A percentile compares a stretch with the other conserved stretches of the same genome.
Evolutionary conservation across 2,329 filamentous ascomycete species (phyloP).

Genomic region (Nectriaceae sp.): DNA sequence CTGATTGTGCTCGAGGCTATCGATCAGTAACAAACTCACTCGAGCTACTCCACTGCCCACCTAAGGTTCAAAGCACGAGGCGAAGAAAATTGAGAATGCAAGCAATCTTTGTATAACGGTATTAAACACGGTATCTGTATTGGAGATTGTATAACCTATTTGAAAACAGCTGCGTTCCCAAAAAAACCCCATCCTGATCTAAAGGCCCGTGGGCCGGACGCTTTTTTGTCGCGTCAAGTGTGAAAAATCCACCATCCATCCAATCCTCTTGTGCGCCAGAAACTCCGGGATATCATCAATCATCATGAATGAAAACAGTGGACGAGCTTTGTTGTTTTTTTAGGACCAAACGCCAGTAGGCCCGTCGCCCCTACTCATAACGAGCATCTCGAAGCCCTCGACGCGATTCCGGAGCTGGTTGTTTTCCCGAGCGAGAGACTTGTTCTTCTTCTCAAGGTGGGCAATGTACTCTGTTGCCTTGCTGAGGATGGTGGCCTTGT

Average conservation of each 20-base stretch:
- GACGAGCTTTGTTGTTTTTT: neutral
- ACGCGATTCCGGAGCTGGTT: conserved; percentile 33
- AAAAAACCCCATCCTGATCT: conserved; percentile 11
- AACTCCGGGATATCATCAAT: conserved; percentile 30
- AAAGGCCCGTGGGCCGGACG: conserved; percentile 16
- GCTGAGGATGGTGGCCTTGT: conserved; percentile 77
- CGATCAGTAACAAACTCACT: neutral
- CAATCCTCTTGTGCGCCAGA: conserved; percentile 19
- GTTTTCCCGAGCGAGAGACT: conserved; percentile 34
- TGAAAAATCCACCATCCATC: conserved; percentile 12
- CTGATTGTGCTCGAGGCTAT: conserved; percentile 8
- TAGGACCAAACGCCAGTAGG: conserved; percentile 29
- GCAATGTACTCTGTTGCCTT: conserved; percentile 42
- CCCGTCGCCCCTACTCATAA: conserved; percentile 25
- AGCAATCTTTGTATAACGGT: too few species aligned
- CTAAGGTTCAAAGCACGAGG: too few species aligned
- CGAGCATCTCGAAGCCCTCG: conserved; percentile 31
- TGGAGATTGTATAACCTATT: conserved; percentile 24
- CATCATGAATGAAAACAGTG: conserved; percentile 21
- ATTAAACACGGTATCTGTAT: conserved; percentile 23
- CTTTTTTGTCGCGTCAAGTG: conserved; percentile 18
- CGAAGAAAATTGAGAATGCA: too few species aligned
- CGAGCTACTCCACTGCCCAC: too few species aligned
- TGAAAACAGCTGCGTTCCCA: conserved; percentile 15
- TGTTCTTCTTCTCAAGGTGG: conserved; percentile 38